These are phyloP conservation scores for Arthrocladium fulminans DNA, from an alignment of 2,329 filamentous ascomycete genomes.

Conservation along the genomic window DNA sequence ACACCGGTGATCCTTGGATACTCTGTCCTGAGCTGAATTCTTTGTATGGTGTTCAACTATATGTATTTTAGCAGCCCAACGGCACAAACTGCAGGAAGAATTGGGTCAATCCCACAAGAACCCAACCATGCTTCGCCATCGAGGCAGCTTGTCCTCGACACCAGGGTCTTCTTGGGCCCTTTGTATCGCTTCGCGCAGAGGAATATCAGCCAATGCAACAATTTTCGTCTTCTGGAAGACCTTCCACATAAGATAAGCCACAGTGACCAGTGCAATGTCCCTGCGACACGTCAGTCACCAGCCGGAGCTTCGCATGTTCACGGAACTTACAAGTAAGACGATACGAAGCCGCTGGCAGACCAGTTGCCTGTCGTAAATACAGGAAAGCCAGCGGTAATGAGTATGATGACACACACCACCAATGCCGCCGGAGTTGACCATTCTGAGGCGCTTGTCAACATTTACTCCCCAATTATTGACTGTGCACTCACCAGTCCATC, in stretches of 20 bases:
- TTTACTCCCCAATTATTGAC: slow-evolving; percentile 3
- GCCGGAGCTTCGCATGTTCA: not conserved
- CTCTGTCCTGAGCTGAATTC: too few relatives aligned
- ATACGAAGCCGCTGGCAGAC: slow-evolving; percentile 50
- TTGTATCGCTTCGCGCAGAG: slow-evolving; percentile 44
- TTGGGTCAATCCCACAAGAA: slow-evolving; percentile 21
- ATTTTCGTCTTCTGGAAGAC: slow-evolving; percentile 53
- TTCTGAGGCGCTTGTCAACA: slow-evolving; percentile 29
- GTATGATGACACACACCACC: slow-evolving; percentile 51
- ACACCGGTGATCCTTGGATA: too few relatives aligned
- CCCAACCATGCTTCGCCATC: slow-evolving; percentile 15
- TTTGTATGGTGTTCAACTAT: too few relatives aligned
- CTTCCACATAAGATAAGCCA: slow-evolving; percentile 56
- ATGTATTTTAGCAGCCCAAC: too few relatives aligned
- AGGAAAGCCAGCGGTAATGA: slow-evolving; percentile 61
- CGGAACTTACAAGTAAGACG: slow-evolving; percentile 56
- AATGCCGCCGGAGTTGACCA: slow-evolving; percentile 55
- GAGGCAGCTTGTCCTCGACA: slow-evolving; percentile 13
- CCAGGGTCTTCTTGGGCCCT: slow-evolving; percentile 34
- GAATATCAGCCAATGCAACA: slow-evolving; percentile 43
- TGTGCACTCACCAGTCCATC: slow-evolving; percentile 48
- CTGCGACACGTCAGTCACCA: slow-evolving; percentile 27
- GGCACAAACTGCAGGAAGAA: too few relatives aligned
- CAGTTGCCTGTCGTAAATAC: slow-evolving; percentile 54
- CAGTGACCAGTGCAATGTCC: slow-evolving; percentile 52